These are phyloP conservation scores for Lithospermum erythrorhizon DNA, from an alignment of 257 asterid species.

Conservation along the genomic window DNA sequence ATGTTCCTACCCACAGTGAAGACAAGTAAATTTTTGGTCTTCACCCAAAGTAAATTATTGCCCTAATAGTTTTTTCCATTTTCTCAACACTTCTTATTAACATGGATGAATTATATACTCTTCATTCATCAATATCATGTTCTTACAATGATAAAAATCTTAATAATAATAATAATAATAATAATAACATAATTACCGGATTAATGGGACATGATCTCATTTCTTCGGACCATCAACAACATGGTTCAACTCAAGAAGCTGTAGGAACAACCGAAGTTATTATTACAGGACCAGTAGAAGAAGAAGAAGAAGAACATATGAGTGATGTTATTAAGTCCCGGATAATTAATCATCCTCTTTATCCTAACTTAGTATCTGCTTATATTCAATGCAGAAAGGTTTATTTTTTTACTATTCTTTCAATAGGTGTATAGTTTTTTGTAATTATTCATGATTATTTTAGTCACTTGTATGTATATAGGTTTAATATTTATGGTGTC, in stretches of 20 bases:
- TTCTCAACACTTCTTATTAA: neutral
- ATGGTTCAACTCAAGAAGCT: conserved; percentile 6
- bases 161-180: neutral
- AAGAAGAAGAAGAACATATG: conserved; percentile 19
- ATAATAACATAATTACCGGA: conserved; percentile 7
- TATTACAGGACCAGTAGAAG: conserved; percentile 4
- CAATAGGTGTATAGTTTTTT: neutral
- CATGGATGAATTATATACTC: conserved; percentile 43
- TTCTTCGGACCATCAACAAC: conserved; percentile 2
- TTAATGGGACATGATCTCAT: conserved; percentile 7
- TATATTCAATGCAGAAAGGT: conserved; percentile 73
- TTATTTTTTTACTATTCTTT: neutral
- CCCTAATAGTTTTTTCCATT: neutral
- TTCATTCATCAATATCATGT: conserved; percentile 32
- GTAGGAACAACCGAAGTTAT: conserved; percentile 6
- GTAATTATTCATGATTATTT: neutral
- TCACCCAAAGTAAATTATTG: neutral
- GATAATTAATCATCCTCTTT: conserved; percentile 81
- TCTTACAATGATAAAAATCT: neutral
- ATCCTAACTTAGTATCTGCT: conserved; percentile 63
- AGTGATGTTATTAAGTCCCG: conserved; percentile 53
- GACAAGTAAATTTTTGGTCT: neutral
- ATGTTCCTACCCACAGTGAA: neutral
- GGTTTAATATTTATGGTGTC: neutral
- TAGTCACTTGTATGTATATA: neutral